These are phyloP conservation scores for Cyberlindnera mississippiensis DNA, from an alignment of 805 yeast genomes.

Conservation along the genomic window DNA sequence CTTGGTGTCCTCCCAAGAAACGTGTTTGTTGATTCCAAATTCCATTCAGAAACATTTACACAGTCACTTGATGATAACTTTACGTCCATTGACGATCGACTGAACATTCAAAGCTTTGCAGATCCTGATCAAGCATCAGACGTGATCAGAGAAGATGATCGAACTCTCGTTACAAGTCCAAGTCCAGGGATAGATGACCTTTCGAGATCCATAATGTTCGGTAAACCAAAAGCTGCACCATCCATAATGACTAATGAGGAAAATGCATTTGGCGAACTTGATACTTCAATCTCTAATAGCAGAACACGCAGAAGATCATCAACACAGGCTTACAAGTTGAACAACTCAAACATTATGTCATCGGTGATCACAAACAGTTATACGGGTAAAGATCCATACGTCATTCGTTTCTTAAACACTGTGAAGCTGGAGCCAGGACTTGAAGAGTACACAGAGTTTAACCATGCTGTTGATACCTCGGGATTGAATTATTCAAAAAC, in stretches of 20 bases:
- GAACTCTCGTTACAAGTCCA: conserved; percentile 10
- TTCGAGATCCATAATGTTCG: conserved; percentile 33
- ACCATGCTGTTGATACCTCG: conserved; percentile 27
- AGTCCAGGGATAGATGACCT: conserved; percentile 16
- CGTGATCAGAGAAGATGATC: conserved; percentile 9
- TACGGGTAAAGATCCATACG: conserved; percentile 61
- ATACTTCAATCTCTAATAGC: conserved; percentile 19
- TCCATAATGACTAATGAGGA: conserved; percentile 36
- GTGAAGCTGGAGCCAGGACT: conserved; percentile 54
- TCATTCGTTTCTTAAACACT: conserved; percentile 50
- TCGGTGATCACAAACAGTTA: conserved; percentile 51
- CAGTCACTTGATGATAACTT: conserved; percentile 12
- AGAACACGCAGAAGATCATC: conserved; percentile 12
- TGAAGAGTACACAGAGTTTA: conserved; percentile 67
- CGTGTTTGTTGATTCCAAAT: conserved; percentile 45
- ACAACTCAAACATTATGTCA: conserved; percentile 12
- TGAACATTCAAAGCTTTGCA: conserved; percentile 10
- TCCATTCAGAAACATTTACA: conserved; percentile 16
- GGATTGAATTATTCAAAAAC: conserved; percentile 17
- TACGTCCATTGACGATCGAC: conserved; percentile 14
- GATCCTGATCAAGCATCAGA: conserved; percentile 8
- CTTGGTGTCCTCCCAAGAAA: conserved; percentile 44
- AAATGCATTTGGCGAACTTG: conserved; percentile 44
- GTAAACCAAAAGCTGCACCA: conserved; percentile 36
- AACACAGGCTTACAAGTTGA: conserved; percentile 11